Evolutionary conservation across 257 asterid species (phyloP).

Genomic region (Solanum paucissectum): DNA sequence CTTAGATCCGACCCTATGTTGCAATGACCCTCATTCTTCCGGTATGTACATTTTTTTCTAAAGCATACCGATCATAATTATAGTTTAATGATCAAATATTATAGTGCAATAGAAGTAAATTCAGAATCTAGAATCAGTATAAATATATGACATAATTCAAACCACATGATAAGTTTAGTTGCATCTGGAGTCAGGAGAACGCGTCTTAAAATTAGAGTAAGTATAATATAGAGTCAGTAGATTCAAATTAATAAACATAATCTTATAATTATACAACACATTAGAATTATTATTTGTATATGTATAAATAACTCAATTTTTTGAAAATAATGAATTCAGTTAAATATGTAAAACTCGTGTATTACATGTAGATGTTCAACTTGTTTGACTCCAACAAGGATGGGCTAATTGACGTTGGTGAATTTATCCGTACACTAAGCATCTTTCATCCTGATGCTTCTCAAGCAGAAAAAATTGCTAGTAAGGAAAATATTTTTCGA

Average conservation of each 20-base stretch:
- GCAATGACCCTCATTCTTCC: background rate
- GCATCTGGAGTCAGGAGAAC: too few relatives aligned
- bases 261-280: too few relatives aligned
- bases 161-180: too few relatives aligned
- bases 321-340: too few relatives aligned
- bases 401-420: slow-evolving; percentile 5
- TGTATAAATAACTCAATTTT: background rate
- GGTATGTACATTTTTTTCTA: background rate
- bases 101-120: background rate
- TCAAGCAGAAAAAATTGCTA: slow-evolving; percentile 27
- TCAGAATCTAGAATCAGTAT: background rate
- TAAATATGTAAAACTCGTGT: too few relatives aligned
- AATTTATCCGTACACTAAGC: slow-evolving; percentile 6
- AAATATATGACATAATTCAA: too few relatives aligned
- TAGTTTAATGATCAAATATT: background rate
- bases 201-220: too few relatives aligned
- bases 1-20: background rate
- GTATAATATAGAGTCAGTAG: background rate
- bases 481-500: background rate
- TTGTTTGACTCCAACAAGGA: slow-evolving; percentile 8
- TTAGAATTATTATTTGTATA: background rate
- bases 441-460: slow-evolving; percentile 42
- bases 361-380: background rate
- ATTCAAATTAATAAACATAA: too few relatives aligned
- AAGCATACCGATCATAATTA: background rate